A percentile compares a stretch with the other conserved stretches of the same genome.
Evolutionary conservation across 345 rosid genomes (phyloP).

Genomic region (Kernera saxatilis): DNA sequence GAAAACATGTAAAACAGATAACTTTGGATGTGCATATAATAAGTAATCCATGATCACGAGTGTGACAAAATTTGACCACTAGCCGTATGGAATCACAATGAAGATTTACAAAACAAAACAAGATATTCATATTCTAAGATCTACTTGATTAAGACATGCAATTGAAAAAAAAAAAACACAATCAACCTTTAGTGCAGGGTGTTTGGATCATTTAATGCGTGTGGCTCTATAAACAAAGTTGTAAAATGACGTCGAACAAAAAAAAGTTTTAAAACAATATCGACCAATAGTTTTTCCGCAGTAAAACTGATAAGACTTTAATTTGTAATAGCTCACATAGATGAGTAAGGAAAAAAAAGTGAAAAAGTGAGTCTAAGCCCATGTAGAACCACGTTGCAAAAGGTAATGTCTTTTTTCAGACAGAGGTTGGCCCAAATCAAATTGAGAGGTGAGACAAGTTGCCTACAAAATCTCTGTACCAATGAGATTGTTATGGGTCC

Average conservation of each 20-base stretch:
- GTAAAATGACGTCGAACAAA: background rate
- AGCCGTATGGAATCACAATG: background rate
- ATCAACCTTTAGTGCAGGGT: background rate
- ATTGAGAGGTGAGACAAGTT: slow-evolving; percentile 30
- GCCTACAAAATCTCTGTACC: slow-evolving; percentile 30
- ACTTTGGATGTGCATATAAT: background rate
- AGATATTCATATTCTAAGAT: slow-evolving; percentile 15
- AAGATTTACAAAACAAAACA: background rate
- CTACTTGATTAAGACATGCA: slow-evolving; percentile 19
- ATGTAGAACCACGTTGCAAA: slow-evolving; percentile 29
- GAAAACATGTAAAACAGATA: background rate
- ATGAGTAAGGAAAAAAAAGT: background rate
- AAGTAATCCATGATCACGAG: background rate
- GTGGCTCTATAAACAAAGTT: background rate
- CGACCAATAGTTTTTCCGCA: background rate
- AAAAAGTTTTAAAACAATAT: background rate
- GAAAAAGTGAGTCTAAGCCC: slow-evolving; percentile 29
- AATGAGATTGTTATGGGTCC: slow-evolving; percentile 27
- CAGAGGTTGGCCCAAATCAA: slow-evolving; percentile 35
- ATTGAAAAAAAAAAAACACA: background rate
- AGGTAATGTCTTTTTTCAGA: slow-evolving; percentile 33
- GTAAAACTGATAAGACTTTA: background rate
- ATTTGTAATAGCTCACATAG: background rate
- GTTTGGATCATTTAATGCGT: background rate
- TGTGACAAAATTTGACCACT: background rate